Conservation (phyloP, 176 grass and related monocot genomes). For the Ananas comosus region DNA sequence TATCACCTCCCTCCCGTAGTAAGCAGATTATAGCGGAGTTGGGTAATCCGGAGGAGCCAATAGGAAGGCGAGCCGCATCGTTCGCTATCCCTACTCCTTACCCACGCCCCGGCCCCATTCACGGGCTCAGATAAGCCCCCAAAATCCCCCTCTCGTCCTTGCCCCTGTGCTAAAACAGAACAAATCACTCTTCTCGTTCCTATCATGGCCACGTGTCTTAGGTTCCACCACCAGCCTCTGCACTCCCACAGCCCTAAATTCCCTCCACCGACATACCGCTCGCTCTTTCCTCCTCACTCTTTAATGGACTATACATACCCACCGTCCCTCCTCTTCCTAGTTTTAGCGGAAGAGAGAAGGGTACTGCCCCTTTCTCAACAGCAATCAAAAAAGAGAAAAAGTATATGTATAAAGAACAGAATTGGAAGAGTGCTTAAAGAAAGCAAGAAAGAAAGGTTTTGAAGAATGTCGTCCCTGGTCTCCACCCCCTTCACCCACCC, state of each 20-base stretch:
- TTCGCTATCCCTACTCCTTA: slow-evolving; percentile 23
- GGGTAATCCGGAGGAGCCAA: slow-evolving; percentile 27
- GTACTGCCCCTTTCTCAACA: no score
- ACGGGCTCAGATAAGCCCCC: slow-evolving; percentile 7
- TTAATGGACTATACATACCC: slow-evolving; percentile 4
- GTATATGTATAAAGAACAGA: no score
- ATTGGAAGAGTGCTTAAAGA: slow-evolving; percentile 1
- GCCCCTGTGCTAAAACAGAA: neutral
- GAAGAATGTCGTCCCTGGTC: slow-evolving; percentile 68
- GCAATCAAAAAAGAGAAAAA: no score
- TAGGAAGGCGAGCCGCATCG: slow-evolving; percentile 12
- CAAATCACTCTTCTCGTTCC: neutral
- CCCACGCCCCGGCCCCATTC: slow-evolving; percentile 1
- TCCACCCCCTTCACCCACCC: slow-evolving; percentile 54
- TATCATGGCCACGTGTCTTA: slow-evolving; percentile 17
- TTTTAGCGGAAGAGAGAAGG: neutral
- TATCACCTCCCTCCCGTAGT: neutral
- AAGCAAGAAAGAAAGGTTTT: neutral
- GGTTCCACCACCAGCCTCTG: slow-evolving; percentile 18
- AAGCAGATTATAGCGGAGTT: neutral
- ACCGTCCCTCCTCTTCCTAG: slow-evolving; percentile 18
- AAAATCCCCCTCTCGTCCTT: neutral
- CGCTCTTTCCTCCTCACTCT: neutral
- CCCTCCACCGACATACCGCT: neutral
- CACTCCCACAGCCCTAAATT: neutral